phyloP scores from a whole-genome alignment of 2,329 filamentous ascomycete species.

The Colletotrichum sp. region DNA sequence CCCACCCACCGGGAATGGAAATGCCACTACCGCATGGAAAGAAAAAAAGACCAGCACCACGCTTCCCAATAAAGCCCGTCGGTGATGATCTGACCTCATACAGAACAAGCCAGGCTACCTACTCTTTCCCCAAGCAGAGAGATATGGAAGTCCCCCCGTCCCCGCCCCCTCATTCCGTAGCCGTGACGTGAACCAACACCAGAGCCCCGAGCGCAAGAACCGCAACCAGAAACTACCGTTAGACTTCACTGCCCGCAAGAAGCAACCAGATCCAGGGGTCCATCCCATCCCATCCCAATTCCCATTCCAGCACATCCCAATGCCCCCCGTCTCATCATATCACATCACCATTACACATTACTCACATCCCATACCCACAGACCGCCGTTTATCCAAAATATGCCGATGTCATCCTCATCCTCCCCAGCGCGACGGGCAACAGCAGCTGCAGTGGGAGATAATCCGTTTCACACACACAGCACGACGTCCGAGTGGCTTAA shows the following conservation, averaged over 20 bases:
- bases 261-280: background rate
- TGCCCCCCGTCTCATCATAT: background rate
- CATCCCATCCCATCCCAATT: background rate
- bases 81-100: background rate
- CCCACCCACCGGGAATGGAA: background rate
- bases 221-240: background rate
- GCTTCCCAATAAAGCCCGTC: background rate
- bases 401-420: background rate
- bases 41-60: too few relatives aligned
- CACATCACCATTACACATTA: background rate
- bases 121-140: background rate
- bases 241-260: background rate
- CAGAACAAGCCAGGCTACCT: background rate
- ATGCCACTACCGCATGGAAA: too few relatives aligned
- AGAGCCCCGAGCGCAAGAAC: background rate
- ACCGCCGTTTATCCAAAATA: background rate
- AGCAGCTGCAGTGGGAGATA: background rate
- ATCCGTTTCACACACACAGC: background rate
- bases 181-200: background rate
- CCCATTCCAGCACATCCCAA: background rate
- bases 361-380: background rate
- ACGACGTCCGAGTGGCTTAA: slow-evolving; percentile 6
- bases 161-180: background rate
- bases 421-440: too few relatives aligned
- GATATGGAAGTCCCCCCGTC: background rate